Evolutionary conservation across 129 eudicot species (phyloP).

Genomic region (Cynara cardunculus): DNA sequence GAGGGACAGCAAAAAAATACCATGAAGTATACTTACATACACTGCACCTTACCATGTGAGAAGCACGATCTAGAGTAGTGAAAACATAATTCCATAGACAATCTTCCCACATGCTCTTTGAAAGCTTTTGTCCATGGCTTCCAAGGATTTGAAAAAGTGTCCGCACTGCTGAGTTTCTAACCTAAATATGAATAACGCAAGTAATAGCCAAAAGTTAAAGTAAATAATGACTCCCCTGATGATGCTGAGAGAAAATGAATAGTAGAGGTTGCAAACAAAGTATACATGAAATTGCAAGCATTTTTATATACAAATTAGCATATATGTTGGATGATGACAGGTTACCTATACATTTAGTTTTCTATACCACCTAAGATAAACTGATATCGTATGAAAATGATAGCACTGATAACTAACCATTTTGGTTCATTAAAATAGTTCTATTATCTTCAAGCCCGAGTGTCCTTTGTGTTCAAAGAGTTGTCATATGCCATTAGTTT

Average conservation of each 20-base stretch:
- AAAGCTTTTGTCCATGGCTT: conserved; percentile 97
- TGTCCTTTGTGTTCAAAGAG: not conserved
- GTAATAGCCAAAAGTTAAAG: conserved; percentile 1
- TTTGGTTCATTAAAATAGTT: not conserved
- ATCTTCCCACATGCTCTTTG: conserved; percentile 97
- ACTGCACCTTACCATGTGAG: conserved; percentile 74
- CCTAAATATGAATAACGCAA: conserved; percentile 46
- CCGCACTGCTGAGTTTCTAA: conserved; percentile 90
- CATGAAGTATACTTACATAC: not conserved
- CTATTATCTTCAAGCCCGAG: not conserved
- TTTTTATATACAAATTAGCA: not conserved
- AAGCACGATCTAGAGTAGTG: conserved; percentile 86
- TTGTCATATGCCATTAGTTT: not conserved
- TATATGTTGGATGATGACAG: not conserved
- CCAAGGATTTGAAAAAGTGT: conserved; percentile 97
- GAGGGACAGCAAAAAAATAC: conserved; percentile 8
- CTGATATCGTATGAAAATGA: not conserved
- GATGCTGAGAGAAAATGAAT: not conserved
- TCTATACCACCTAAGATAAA: not conserved
- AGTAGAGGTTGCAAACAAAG: not conserved
- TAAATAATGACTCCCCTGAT: not conserved
- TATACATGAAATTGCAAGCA: not conserved
- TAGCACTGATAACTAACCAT: not conserved
- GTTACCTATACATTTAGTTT: not conserved
- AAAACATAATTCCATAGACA: conserved; percentile 95